Conservation (phyloP, 2,329 filamentous ascomycete genomes). For the Aspergillus caelatus region DNA sequence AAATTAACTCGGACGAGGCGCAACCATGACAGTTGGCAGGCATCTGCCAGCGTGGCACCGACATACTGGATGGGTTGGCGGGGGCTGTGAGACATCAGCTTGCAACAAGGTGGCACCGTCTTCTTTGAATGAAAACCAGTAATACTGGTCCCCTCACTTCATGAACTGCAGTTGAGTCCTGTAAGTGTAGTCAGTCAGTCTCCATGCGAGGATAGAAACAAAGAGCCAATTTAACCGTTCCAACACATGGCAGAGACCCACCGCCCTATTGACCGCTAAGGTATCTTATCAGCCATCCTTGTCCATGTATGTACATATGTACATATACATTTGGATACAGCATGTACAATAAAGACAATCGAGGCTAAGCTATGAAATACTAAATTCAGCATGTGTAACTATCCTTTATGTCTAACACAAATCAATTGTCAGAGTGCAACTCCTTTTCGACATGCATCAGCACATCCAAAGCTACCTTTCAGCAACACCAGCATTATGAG, state of each 20-base stretch:
- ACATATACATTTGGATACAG: neutral
- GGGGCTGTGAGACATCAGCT: slow-evolving; percentile 11
- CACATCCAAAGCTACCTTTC: neutral
- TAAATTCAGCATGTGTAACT: neutral
- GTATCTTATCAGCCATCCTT: neutral
- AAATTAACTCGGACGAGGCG: slow-evolving; percentile 19
- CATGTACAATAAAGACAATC: neutral
- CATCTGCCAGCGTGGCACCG: slow-evolving; percentile 33
- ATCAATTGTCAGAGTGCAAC: neutral
- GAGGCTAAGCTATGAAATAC: neutral
- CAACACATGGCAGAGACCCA: neutral
- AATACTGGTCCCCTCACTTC: neutral
- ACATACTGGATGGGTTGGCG: slow-evolving; percentile 5
- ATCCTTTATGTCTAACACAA: neutral
- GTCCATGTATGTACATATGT: too few species aligned
- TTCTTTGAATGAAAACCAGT: neutral
- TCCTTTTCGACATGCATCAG: neutral
- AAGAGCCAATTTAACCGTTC: neutral
- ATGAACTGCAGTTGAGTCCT: neutral
- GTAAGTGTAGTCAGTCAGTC: neutral
- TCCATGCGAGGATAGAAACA: neutral
- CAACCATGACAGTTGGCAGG: slow-evolving; percentile 30
- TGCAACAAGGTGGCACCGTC: neutral
- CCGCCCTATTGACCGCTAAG: neutral
- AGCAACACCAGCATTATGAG: neutral